These are phyloP conservation scores for Termitomyces sp. DNA, from an alignment of 768 basidiomycete genomes.

Conservation along the genomic window DNA sequence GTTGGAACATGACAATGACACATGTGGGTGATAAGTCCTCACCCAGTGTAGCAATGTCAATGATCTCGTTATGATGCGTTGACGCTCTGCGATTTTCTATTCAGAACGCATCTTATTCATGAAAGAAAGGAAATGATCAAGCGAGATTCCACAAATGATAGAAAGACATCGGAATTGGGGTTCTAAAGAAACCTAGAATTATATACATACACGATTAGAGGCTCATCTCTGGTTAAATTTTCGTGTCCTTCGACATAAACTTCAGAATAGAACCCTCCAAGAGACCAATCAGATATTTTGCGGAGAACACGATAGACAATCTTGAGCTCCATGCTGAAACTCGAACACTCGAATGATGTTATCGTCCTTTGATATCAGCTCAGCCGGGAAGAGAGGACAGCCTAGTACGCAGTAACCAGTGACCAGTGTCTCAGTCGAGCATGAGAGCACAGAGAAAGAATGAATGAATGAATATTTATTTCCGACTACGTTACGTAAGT, in stretches of 20 bases:
- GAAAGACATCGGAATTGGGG: background rate
- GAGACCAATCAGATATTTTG: constrained; percentile 54
- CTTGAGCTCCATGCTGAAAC: constrained; percentile 37
- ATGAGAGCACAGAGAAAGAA: background rate
- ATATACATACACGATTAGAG: background rate
- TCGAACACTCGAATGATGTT: background rate
- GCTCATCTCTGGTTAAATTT: constrained; percentile 48
- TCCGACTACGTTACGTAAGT: too few relatives aligned
- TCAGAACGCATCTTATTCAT: background rate
- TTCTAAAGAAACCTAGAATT: background rate
- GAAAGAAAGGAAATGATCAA: background rate
- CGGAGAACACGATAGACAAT: constrained; percentile 56
- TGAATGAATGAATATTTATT: too few relatives aligned
- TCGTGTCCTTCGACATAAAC: constrained; percentile 52
- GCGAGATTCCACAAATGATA: too few relatives aligned
- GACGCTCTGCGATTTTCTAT: constrained; percentile 34
- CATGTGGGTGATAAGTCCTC: background rate
- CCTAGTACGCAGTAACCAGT: background rate
- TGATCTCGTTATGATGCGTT: constrained; percentile 66
- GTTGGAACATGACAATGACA: background rate
- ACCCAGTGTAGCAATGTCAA: constrained; percentile 45
- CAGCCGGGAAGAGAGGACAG: background rate
- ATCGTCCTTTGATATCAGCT: background rate
- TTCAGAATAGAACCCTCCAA: constrained; percentile 58
- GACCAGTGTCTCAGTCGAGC: background rate